phyloP scores from a whole-genome alignment of 371 early-diverging fungal species.

The Smittium culicis region DNA sequence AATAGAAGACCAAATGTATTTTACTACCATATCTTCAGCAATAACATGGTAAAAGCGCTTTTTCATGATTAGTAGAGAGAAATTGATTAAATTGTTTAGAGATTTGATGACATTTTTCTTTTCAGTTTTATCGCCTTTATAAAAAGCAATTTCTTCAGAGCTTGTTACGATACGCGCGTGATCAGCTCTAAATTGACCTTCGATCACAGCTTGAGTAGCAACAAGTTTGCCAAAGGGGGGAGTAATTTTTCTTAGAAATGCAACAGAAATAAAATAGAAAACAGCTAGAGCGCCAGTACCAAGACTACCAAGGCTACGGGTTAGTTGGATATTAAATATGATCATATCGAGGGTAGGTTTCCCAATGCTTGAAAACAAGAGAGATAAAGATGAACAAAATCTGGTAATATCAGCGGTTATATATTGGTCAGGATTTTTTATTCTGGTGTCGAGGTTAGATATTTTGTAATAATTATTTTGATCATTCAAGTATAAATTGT shows the following conservation, averaged over 20 bases:
- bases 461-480: constrained; percentile 69
- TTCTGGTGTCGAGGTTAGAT: constrained; percentile 58
- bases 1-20: constrained; percentile 76
- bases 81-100: constrained; percentile 53
- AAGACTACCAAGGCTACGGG: constrained; percentile 61
- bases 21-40: constrained; percentile 63
- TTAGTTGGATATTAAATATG: constrained; percentile 67
- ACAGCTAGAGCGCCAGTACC: constrained; percentile 67
- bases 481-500: constrained; percentile 63
- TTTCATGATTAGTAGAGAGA: constrained; percentile 62
- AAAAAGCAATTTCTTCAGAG: constrained; percentile 80
- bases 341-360: constrained; percentile 73
- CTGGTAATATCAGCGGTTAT: constrained; percentile 79
- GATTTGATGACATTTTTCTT: constrained; percentile 51
- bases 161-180: constrained; percentile 72
- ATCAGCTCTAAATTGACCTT: constrained; percentile 72
- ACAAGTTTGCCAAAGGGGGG: constrained; percentile 76
- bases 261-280: constrained; percentile 62
- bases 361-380: constrained; percentile 64
- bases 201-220: constrained; percentile 60
- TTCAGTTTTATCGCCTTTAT: constrained; percentile 61
- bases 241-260: constrained; percentile 57
- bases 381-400: constrained; percentile 57
- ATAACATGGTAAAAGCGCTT: constrained; percentile 66
- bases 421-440: constrained; percentile 72